Conservation (phyloP, 805 yeast species). For the Candida schatavii region DNA sequence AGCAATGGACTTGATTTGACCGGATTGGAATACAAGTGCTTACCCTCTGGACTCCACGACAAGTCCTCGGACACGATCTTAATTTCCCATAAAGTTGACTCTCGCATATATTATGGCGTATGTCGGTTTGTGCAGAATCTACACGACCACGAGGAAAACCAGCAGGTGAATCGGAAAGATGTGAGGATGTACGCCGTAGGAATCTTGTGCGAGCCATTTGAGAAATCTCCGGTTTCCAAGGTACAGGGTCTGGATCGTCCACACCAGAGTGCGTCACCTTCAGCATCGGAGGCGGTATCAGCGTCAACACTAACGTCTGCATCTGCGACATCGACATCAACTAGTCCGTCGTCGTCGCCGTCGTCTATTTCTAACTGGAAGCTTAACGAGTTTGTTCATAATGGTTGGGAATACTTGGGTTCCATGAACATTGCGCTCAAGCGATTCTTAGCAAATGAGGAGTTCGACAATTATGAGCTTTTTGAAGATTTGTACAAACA, state of each 20-base stretch:
- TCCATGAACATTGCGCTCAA: constrained; percentile 23
- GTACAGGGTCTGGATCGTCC: too few relatives aligned
- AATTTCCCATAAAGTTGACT: constrained; percentile 24
- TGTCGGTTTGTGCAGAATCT: constrained; percentile 28
- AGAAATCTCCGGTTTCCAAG: background rate
- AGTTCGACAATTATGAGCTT: constrained; percentile 13
- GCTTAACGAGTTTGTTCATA: constrained; percentile 31
- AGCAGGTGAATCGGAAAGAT: constrained; percentile 18
- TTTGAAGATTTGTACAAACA: constrained; percentile 16
- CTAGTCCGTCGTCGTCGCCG: constrained; percentile 4
- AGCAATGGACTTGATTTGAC: constrained; percentile 14
- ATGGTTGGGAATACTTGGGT: constrained; percentile 39
- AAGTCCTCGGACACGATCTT: constrained; percentile 25
- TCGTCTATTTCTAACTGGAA: constrained; percentile 23
- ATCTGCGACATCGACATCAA: background rate
- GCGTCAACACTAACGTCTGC: background rate
- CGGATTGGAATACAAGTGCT: constrained; percentile 37
- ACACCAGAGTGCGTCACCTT: too few relatives aligned
- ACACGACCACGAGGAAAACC: background rate
- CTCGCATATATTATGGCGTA: constrained; percentile 31
- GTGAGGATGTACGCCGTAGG: constrained; percentile 42
- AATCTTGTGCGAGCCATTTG: constrained; percentile 29
- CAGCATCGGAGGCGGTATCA: background rate
- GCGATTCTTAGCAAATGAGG: constrained; percentile 14
- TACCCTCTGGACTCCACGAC: constrained; percentile 44